Base-by-base conservation (phyloP, 768 basidiomycete genomes). In the Russula compacta region DNA sequence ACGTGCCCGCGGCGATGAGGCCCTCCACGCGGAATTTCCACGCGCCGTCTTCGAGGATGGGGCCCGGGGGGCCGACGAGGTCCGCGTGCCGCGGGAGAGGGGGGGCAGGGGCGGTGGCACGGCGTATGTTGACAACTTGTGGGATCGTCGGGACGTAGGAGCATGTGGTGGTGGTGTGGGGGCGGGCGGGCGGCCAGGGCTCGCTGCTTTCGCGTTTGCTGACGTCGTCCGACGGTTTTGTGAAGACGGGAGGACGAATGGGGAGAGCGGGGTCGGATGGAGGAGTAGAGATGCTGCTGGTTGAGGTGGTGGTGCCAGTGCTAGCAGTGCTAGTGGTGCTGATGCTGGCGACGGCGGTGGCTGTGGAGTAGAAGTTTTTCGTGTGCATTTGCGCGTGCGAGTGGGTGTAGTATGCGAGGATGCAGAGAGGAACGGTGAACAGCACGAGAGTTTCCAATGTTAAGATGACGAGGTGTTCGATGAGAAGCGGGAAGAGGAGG, bases 1-100 rank as follows among this genome's bases (percentile, higher is more conserved):
- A 63, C 5, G 52, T 33, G 21, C 61, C 61, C 4, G 33, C 4
- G 21, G 52, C 61, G 47, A 63, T 47, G 39, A 63, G 61, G 2
- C 61, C 61, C 19, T 63, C 46, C 11, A 63, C 57, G 12, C n/a
- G 47, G 57, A 43, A 63, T 9, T 32, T 10, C n/a, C 33, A 15
- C 32, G 47, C 11, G 21, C 61, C 56, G 12, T 58, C 40, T 12
- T 10, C 33, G 39, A 63, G 51, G 33, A 53, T 9, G 0, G 56
- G 61, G 39, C 35, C 10, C 1, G 6, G 10, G 1, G 61, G 61
- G 1, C 56, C 56, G 8, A 55, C 1, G 19, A n/a, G 38, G 2
- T 39, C 39, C 1, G 4, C 21, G 21, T 14, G 15, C 32, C 4
- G 21, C 17, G 1, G 10, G 56, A 12, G n/a, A 49, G 1, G 21